A percentile compares a stretch with the other conserved stretches of the same genome.
Conservation (phyloP, 2,329 filamentous ascomycete genomes). For the Ophiostoma triangulosporum region DNA sequence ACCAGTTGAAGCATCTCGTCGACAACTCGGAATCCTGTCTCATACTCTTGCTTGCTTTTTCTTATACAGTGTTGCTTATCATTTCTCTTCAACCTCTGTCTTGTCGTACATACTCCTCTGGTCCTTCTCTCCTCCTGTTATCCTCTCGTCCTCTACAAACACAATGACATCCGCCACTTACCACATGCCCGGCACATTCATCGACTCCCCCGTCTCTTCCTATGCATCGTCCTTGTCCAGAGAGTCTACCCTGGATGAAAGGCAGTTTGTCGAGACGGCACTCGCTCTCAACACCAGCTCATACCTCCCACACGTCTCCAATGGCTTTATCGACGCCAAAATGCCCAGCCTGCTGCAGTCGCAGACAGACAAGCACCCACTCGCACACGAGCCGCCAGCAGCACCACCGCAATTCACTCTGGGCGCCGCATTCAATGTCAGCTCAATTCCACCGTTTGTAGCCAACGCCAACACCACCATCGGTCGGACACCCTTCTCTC, state of each 20-base stretch:
- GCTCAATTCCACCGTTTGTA: background rate
- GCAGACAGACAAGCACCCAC: background rate
- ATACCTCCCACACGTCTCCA: too few relatives aligned
- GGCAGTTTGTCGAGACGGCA: too few relatives aligned
- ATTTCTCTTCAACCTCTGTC: background rate
- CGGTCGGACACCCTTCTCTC: background rate
- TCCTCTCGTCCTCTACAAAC: background rate
- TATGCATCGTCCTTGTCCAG: too few relatives aligned
- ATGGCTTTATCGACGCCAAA: too few relatives aligned
- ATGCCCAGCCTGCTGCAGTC: background rate
- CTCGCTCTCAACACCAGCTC: too few relatives aligned
- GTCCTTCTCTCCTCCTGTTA: background rate
- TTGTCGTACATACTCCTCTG: background rate
- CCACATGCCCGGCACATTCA: background rate
- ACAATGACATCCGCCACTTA: background rate
- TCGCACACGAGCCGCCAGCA: background rate
- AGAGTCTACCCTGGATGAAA: too few relatives aligned
- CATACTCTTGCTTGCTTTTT: too few relatives aligned
- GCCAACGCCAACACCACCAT: too few relatives aligned
- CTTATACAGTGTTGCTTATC: too few relatives aligned
- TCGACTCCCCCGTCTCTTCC: background rate
- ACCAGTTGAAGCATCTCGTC: too few relatives aligned
- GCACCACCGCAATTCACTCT: background rate
- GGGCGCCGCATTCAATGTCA: background rate
- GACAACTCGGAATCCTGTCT: too few relatives aligned